Conservation (phyloP, 2,329 filamentous ascomycete species). For the Colletotrichum noveboracense region DNA sequence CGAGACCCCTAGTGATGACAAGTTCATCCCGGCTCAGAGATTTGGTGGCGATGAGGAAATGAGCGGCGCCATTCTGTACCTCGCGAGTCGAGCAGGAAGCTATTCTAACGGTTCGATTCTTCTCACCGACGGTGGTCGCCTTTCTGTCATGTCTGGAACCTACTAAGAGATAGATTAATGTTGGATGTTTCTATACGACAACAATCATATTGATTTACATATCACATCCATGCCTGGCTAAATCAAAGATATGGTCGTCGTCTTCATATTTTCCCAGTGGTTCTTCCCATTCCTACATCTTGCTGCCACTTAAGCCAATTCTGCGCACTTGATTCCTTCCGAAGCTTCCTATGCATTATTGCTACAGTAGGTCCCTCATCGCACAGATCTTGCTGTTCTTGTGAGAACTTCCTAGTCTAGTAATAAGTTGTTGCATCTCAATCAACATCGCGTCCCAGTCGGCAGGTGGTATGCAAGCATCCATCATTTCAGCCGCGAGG, state of each 20-base stretch:
- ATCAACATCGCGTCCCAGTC: neutral
- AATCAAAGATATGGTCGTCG: neutral
- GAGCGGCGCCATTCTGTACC: slow-evolving; percentile 67
- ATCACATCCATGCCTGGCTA: rapidly evolving
- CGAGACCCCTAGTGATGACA: neutral
- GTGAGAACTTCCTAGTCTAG: neutral
- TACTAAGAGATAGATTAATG: neutral
- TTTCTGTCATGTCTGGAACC: slow-evolving; percentile 47
- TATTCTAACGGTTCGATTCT: slow-evolving; percentile 70
- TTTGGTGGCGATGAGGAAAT: slow-evolving; percentile 64
- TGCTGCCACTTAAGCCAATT: neutral
- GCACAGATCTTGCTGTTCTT: neutral
- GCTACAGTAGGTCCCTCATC: neutral
- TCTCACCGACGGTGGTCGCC: slow-evolving; percentile 66
- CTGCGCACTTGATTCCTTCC: neutral
- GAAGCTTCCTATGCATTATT: neutral
- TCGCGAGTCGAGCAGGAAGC: slow-evolving; percentile 67
- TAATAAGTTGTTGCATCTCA: neutral
- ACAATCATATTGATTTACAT: neutral
- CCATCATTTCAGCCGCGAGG: neutral
- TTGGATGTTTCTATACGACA: neutral
- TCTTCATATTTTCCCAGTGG: neutral
- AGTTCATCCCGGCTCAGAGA: slow-evolving; percentile 59
- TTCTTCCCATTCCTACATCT: neutral
- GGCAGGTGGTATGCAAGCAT: neutral